Conservation (phyloP, 176 grass and related monocot genomes). For the Echinochloa phyllopogon region DNA sequence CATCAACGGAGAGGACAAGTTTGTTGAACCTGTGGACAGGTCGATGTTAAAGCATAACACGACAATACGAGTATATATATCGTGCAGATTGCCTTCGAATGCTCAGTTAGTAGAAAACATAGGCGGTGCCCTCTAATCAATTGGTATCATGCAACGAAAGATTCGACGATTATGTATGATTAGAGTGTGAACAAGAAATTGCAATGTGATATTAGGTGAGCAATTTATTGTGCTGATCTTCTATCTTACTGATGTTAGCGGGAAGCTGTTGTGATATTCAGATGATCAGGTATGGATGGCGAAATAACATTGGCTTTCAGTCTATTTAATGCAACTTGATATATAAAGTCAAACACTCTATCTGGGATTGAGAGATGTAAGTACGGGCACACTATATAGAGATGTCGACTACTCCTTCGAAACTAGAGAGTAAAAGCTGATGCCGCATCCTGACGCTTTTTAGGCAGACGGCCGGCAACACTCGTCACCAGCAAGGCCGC, state of each 20-base stretch:
- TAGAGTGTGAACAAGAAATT: background rate
- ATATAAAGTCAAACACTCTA: background rate
- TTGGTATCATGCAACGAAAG: slow-evolving; percentile 3
- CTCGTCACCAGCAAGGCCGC: background rate
- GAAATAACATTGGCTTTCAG: background rate
- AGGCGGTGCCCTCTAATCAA: slow-evolving; percentile 1
- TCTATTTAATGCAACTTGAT: background rate
- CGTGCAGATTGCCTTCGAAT: slow-evolving; percentile 31
- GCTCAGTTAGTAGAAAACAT: background rate
- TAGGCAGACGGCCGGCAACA: too few species aligned
- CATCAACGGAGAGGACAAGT: slow-evolving; percentile 8
- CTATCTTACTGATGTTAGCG: background rate
- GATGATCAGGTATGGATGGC: background rate
- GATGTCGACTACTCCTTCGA: background rate
- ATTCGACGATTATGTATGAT: background rate
- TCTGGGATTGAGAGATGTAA: background rate
- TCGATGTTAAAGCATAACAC: slow-evolving; percentile 37
- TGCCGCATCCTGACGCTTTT: background rate
- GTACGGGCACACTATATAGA: background rate
- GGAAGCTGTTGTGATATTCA: background rate
- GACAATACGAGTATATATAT: background rate
- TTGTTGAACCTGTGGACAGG: slow-evolving; percentile 37
- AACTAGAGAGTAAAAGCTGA: background rate
- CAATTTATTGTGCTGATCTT: too few species aligned
- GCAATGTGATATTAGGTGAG: background rate